Evolutionary conservation across 2,329 filamentous ascomycete genomes (phyloP), one percentile per base, ranked within the genome.

Genomic region (Aspergillus puulaauensis): DNA sequence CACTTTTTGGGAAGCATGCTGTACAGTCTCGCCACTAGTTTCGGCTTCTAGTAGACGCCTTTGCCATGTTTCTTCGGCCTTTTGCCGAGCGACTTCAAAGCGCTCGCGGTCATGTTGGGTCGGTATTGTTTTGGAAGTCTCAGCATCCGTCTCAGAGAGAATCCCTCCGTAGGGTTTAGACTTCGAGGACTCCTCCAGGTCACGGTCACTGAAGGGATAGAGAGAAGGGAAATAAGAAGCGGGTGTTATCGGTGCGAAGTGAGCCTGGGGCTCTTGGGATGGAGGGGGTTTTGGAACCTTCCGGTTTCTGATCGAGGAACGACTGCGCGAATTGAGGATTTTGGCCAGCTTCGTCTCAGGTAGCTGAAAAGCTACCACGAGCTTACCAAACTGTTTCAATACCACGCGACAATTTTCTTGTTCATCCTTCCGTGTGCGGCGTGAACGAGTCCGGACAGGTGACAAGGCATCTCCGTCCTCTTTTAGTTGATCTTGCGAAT

Each of bases 81-180:
- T 91, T 67, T 93, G 88, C 59, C 95, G 91, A 17, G 95, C 93
- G 64, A 91, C 86, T 65, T 97, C 92, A 66, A 99, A 99, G 9
- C 88, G 87, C 61, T 90, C 87, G 47, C 93, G 87, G 71, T 99
- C 95, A 52, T 87, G 84, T 45, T 88, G 83, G 35, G 86, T 84
- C 0, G 95, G 95, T 40, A 96, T 82, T 0, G 95, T 98, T 68
- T 90, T 90, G 2, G 90, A 87, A 0, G 95, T 99, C 69, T 98
- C 93, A 1, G 93, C 93, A 72, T 99, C 93, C 0, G 83, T 82
- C 73, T 98, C 93, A 0, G 85, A 90, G 27, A 99, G 80, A 52
- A 99, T 96, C 1, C 95, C 95, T 27, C 95, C 95, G 64, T 98
- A 99, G 0, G 95, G 95, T 71, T 96, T 98, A 50, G 90, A 90